Conservation (phyloP, 2,329 filamentous ascomycete species). For the Sarocladiaceae sp. region DNA sequence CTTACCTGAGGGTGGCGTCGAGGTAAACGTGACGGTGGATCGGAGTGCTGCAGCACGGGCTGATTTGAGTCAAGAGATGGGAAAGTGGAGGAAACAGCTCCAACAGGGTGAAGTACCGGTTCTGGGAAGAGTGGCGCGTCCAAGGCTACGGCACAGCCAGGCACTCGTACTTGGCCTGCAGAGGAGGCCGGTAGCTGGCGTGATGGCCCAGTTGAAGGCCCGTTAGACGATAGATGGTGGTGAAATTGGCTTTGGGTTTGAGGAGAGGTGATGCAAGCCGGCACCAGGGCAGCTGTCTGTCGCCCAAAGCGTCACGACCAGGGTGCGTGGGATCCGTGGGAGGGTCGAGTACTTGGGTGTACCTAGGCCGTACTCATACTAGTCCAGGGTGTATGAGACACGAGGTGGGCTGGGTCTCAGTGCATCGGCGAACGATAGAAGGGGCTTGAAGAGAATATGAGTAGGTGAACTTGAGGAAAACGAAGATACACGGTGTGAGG, state of each 20-base stretch:
- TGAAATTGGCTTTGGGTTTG: conserved; percentile 2
- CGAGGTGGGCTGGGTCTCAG: conserved; percentile 2
- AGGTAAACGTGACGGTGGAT: conserved; percentile 6
- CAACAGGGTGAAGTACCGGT: not conserved
- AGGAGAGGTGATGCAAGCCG: conserved; percentile 4
- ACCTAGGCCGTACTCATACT: conserved; percentile 3
- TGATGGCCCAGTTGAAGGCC: not conserved
- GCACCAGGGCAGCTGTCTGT: conserved; percentile 1
- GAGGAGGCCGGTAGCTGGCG: not conserved
- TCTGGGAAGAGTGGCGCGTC: not conserved
- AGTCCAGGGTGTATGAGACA: conserved; percentile 6
- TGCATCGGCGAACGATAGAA: not conserved
- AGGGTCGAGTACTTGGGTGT: conserved; percentile 7
- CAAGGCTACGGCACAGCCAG: not conserved
- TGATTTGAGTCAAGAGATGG: conserved; percentile 3
- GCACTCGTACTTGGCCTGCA: not conserved
- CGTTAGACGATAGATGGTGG: not conserved
- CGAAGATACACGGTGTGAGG: no score
- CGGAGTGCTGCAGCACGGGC: conserved; percentile 3
- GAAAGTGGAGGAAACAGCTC: not conserved
- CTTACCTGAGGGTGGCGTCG: conserved; percentile 8
- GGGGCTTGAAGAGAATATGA: not conserved
- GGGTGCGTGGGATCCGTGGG: conserved; percentile 5
- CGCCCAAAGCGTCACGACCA: conserved; percentile 7
- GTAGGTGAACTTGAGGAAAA: not conserved